Conservation (phyloP, 768 basidiomycete genomes). For the Agaricus sinodeliciosus region DNA sequence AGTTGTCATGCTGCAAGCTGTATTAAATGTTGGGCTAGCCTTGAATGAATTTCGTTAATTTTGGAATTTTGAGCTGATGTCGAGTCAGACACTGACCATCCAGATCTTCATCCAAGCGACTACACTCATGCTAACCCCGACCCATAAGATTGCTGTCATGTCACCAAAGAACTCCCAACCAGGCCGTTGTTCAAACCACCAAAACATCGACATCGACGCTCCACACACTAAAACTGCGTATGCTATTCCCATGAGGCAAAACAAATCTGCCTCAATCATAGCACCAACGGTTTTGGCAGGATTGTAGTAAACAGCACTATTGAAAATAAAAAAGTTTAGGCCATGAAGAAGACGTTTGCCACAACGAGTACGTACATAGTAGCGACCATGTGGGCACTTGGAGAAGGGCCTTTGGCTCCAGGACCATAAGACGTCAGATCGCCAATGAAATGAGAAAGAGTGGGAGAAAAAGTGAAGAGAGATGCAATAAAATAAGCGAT, state of each 20-base stretch:
- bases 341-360: background rate
- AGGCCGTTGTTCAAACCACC: conserved; percentile 66
- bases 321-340: background rate
- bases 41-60: conserved; percentile 11
- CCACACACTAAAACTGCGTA: conserved; percentile 72
- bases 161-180: conserved; percentile 76
- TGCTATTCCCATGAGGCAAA: conserved; percentile 62
- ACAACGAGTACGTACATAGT: conserved; percentile 59
- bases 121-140: conserved; percentile 74
- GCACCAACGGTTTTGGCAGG: conserved; percentile 90
- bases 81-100: conserved; percentile 42
- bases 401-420: conserved; percentile 49
- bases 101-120: conserved; percentile 90
- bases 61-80: background rate
- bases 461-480: conserved; percentile 85
- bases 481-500: conserved; percentile 87
- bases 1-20: conserved; percentile 83
- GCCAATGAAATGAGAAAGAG: conserved; percentile 63
- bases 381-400: conserved; percentile 87
- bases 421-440: conserved; percentile 49
- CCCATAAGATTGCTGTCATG: conserved; percentile 67
- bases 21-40: conserved; percentile 81
- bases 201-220: conserved; percentile 70
- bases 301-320: conserved; percentile 80
- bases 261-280: conserved; percentile 89